Percentiles rank a stretch among this genome's conserved stretches.
These are phyloP conservation scores for Groenewaldozyma sp. DNA, from an alignment of 1,139 yeast genomes.

Conservation along the genomic window DNA sequence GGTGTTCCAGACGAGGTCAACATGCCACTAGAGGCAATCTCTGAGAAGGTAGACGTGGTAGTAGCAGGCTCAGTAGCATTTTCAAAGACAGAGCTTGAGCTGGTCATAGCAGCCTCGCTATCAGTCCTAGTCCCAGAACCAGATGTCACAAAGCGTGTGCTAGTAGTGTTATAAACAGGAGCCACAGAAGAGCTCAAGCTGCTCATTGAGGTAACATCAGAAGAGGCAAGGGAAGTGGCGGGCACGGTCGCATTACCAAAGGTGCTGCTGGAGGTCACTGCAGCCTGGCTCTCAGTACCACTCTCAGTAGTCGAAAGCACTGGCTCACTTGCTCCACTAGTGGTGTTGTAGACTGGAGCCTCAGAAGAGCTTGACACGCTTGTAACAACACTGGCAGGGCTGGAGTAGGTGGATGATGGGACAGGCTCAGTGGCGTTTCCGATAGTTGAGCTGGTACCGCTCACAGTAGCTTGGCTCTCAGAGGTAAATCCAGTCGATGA, in stretches of 20 bases:
- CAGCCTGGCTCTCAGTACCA: neutral
- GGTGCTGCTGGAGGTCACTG: neutral
- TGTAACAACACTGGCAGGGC: neutral
- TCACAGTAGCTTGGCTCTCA: neutral
- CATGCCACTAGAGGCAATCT: slow-evolving; percentile 2
- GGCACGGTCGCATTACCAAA: neutral
- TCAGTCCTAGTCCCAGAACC: slow-evolving; percentile 2
- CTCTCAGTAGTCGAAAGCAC: neutral
- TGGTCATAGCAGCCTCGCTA: slow-evolving; percentile 4
- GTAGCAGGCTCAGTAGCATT: slow-evolving; percentile 1
- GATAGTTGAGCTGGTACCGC: slow-evolving; percentile 4
- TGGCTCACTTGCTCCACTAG: neutral
- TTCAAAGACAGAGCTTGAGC: slow-evolving; percentile 1
- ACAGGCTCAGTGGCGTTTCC: neutral
- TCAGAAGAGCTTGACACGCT: neutral
- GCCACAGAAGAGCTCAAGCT: neutral
- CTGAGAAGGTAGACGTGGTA: slow-evolving; percentile 2
- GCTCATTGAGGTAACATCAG: slow-evolving; percentile 2
- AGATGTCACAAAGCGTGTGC: slow-evolving; percentile 1
- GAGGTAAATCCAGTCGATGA: neutral
- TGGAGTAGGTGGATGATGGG: slow-evolving; percentile 2
- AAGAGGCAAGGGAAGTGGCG: neutral
- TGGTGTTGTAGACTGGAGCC: neutral
- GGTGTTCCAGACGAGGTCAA: slow-evolving; percentile 1
- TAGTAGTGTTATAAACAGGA: slow-evolving; percentile 1